These are phyloP conservation scores for Cutaneotrichosporon mucoides DNA, from an alignment of 1,284 basidiomycete species.

Conservation along the genomic window DNA sequence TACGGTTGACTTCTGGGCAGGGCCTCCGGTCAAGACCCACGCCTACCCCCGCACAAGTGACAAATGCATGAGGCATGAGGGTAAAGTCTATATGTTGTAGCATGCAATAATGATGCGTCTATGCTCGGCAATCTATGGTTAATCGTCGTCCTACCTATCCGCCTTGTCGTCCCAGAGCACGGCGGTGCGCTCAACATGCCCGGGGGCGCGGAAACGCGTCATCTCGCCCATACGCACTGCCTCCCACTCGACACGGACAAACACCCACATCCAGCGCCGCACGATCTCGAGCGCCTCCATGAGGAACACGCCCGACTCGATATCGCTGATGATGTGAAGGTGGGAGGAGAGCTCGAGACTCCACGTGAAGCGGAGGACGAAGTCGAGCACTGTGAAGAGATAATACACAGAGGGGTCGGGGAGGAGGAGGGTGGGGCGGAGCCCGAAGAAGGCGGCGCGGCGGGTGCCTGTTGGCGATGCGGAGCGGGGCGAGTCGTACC, in stretches of 20 bases:
- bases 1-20: too few species aligned
- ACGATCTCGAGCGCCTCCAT: slow-evolving; percentile 87
- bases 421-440: slow-evolving; percentile 67
- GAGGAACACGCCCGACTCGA: slow-evolving; percentile 79
- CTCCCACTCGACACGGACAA: slow-evolving; percentile 94
- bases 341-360: slow-evolving; percentile 85
- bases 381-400: slow-evolving; percentile 73
- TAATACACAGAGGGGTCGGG: slow-evolving; percentile 78
- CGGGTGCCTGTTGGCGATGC: slow-evolving; percentile 18
- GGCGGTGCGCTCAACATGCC: slow-evolving; percentile 8
- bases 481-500: not conserved
- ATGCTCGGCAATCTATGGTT: too few species aligned
- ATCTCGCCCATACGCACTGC: slow-evolving; percentile 58
- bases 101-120: not conserved
- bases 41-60: not conserved
- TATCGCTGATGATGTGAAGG: slow-evolving; percentile 74
- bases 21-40: too few species aligned
- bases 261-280: slow-evolving; percentile 94
- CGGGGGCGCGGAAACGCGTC: slow-evolving; percentile 20
- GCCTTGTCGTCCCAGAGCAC: slow-evolving; percentile 21
- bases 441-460: slow-evolving; percentile 57
- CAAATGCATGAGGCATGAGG: slow-evolving; percentile 5
- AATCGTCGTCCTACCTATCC: not conserved
- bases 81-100: slow-evolving; percentile 4
- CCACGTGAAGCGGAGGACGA: slow-evolving; percentile 92